phyloP scores from a whole-genome alignment of 805 yeast species.

The Ogataea saltuana region DNA sequence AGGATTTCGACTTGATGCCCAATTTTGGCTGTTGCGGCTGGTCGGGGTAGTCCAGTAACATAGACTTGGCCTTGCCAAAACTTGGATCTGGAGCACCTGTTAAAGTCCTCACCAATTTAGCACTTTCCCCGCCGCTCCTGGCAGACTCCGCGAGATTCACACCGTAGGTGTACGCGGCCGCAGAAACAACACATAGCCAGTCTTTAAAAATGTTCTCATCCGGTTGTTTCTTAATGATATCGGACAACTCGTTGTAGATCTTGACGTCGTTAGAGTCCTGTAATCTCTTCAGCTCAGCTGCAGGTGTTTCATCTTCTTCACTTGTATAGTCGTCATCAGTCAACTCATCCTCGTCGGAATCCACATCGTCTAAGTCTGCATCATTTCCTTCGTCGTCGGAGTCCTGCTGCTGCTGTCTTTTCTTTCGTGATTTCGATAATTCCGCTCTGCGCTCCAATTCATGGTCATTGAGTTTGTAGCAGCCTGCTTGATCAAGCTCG shows the following conservation, averaged over 20 bases:
- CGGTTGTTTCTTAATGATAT: constrained; percentile 24
- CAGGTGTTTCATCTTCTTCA: constrained; percentile 22
- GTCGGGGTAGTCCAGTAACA: constrained; percentile 30
- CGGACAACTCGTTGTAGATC: constrained; percentile 28
- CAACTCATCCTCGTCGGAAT: constrained; percentile 5
- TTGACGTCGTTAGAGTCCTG: constrained; percentile 29
- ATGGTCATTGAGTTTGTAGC: constrained; percentile 30
- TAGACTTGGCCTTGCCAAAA: constrained; percentile 30
- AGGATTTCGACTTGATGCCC: background rate
- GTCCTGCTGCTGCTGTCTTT: background rate
- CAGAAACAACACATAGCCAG: constrained; percentile 32
- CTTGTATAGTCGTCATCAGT: constrained; percentile 15
- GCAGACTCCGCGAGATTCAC: constrained; percentile 40
- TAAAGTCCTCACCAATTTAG: constrained; percentile 41
- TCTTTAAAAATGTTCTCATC: constrained; percentile 34
- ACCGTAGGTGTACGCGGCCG: constrained; percentile 37
- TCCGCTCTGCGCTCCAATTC: constrained; percentile 13
- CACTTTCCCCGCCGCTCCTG: constrained; percentile 38
- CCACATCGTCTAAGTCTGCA: constrained; percentile 8
- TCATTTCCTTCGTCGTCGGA: constrained; percentile 11
- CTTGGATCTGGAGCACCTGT: constrained; percentile 42
- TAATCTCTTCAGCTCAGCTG: constrained; percentile 26
- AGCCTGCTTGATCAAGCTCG: constrained; percentile 30
- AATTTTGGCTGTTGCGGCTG: background rate
- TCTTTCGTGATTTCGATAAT: background rate